Percentiles rank a stretch among this genome's conserved stretches.
Conservation (phyloP, 257 asterid genomes). For the Jacaranda mimosifolia region DNA sequence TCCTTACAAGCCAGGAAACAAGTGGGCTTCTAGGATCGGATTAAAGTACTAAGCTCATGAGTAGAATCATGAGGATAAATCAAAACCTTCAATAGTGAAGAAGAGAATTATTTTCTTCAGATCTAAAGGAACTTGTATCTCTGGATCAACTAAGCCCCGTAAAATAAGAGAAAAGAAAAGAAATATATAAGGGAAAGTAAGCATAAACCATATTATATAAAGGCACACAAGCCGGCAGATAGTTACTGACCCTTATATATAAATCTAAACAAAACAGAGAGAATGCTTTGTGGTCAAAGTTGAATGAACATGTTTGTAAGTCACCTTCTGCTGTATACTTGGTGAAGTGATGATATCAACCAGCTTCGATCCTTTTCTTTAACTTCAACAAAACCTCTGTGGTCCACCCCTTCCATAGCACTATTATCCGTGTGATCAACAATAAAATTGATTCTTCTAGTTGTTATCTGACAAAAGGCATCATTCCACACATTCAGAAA, state of each 20-base stretch:
- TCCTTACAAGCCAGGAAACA: conserved; percentile 32
- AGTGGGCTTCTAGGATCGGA: conserved; percentile 29
- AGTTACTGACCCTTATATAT: conserved; percentile 18
- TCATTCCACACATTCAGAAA: conserved; percentile 32
- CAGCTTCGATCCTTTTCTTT: conserved; percentile 94
- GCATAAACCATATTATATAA: conserved; percentile 26
- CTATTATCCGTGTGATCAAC: conserved; percentile 69
- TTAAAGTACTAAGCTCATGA: conserved; percentile 30
- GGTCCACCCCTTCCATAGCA: conserved; percentile 58
- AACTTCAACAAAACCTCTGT: conserved; percentile 57
- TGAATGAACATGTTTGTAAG: conserved; percentile 33
- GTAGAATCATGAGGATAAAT: conserved; percentile 16
- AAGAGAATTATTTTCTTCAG: conserved; percentile 18
- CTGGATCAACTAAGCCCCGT: conserved; percentile 21
- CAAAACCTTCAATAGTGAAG: conserved; percentile 31
- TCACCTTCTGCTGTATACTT: conserved; percentile 98
- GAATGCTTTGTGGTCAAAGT: conserved; percentile 38
- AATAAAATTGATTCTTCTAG: conserved; percentile 89
- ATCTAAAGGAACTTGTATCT: neutral
- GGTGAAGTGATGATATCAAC: conserved; percentile 93
- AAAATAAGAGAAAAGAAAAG: conserved; percentile 14
- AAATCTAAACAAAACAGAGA: conserved; percentile 24
- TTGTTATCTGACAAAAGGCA: conserved; percentile 76
- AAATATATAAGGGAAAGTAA: conserved; percentile 9
- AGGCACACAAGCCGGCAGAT: conserved; percentile 29